phyloP scores from a whole-genome alignment of 1,284 basidiomycete genomes.

The Leccinum griseonigrum region DNA sequence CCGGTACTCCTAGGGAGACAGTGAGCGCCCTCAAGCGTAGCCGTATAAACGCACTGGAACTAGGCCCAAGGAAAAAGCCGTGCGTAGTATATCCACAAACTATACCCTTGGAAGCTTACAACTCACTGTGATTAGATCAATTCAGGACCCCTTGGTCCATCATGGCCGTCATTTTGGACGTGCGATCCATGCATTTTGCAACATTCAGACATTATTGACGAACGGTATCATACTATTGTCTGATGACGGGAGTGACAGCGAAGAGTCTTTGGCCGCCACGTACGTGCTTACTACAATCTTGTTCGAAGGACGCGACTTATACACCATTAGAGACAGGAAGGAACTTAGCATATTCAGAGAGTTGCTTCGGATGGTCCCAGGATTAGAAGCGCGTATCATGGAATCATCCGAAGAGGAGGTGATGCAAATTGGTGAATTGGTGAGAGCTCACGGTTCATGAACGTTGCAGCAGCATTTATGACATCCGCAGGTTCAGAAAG shows the following conservation, averaged over 20 bases:
- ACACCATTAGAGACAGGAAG: not conserved
- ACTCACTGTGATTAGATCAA: not conserved
- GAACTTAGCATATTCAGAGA: not conserved
- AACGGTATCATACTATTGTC: not conserved
- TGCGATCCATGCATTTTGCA: not conserved
- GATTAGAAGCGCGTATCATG: not conserved
- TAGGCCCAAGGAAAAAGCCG: not conserved
- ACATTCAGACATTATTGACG: not conserved
- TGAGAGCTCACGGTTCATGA: not conserved
- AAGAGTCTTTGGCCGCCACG: not conserved
- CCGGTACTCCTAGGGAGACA: not conserved
- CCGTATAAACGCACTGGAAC: not conserved
- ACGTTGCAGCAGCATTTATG: not conserved
- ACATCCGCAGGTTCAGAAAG: not conserved
- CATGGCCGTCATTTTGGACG: not conserved
- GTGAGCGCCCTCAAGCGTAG: not conserved
- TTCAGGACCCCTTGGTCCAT: not conserved
- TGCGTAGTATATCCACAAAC: not conserved
- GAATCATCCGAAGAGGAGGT: not conserved
- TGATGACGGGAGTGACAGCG: not conserved
- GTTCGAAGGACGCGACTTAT: not conserved
- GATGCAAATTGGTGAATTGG: not conserved
- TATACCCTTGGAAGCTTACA: not conserved
- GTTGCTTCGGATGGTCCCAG: not conserved
- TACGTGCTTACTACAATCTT: not conserved